These are phyloP conservation scores for Vicia villosa DNA, from an alignment of 306 rosid species.

Conservation along the genomic window DNA sequence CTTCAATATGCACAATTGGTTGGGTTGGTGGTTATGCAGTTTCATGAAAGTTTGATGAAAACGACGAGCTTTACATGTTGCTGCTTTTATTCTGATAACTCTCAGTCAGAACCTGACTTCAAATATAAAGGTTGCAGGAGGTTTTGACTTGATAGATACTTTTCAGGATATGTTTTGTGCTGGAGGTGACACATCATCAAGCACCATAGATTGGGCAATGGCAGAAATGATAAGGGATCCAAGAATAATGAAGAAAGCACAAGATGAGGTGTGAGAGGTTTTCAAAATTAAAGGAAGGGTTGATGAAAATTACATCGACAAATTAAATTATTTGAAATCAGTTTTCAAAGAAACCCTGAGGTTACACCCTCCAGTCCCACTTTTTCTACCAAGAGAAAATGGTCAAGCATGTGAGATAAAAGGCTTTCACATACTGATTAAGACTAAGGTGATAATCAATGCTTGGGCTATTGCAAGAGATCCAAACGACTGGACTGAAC, in stretches of 20 bases:
- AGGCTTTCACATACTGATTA: no score
- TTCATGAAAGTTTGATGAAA: no score
- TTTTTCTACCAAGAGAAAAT: no score
- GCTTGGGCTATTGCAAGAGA: no score
- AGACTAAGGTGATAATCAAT: no score
- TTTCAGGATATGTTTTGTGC: neutral
- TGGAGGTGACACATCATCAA: slow-evolving; percentile 41
- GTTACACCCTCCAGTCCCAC: slow-evolving; percentile 44
- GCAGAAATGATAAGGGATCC: slow-evolving; percentile 39
- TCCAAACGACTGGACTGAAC: no score
- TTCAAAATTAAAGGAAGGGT: slow-evolving; percentile 9
- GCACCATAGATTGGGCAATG: slow-evolving; percentile 43
- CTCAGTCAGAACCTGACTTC: no score
- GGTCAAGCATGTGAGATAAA: no score
- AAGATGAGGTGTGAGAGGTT: slow-evolving; percentile 27
- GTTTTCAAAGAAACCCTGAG: slow-evolving; percentile 47
- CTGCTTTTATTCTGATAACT: no score
- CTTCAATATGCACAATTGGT: slow-evolving; percentile 78
- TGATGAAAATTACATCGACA: slow-evolving; percentile 15
- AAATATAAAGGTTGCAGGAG: neutral
- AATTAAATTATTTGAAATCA: slow-evolving; percentile 43
- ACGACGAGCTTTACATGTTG: no score
- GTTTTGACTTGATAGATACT: slow-evolving; percentile 18
- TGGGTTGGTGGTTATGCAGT: slow-evolving; percentile 95
- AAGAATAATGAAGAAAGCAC: slow-evolving; percentile 38